These are phyloP conservation scores for Allium cepa DNA, from an alignment of 106 monocot species.

Conservation along the genomic window DNA sequence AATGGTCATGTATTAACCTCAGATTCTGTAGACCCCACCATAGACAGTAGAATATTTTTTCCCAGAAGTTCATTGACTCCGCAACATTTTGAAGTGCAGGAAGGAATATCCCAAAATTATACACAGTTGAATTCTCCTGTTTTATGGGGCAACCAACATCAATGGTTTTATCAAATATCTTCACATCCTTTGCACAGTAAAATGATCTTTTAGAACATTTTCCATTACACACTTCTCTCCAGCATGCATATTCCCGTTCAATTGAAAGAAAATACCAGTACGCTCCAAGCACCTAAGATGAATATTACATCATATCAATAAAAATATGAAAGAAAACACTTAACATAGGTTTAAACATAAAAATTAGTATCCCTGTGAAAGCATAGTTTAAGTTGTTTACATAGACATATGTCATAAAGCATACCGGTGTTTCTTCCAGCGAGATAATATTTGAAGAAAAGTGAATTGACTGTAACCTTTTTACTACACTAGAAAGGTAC, in stretches of 20 bases:
- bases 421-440: background rate
- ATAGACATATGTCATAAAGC: background rate
- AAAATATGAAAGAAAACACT: background rate
- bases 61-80: slow-evolving; percentile 32
- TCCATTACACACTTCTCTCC: slow-evolving; percentile 49
- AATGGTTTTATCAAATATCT: slow-evolving; percentile 14
- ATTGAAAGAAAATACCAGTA: slow-evolving; percentile 92
- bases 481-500: background rate
- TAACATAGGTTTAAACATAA: background rate
- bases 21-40: slow-evolving; percentile 96
- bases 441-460: background rate
- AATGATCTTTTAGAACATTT: slow-evolving; percentile 24
- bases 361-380: too few species aligned
- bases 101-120: slow-evolving; percentile 70
- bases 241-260: slow-evolving; percentile 64
- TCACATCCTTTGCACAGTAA: slow-evolving; percentile 28
- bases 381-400: too few species aligned
- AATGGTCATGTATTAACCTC: slow-evolving; percentile 36
- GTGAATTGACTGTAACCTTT: background rate
- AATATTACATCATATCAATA: background rate
- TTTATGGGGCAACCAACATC: slow-evolving; percentile 32
- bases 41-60: slow-evolving; percentile 85
- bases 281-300: slow-evolving; percentile 69
- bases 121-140: slow-evolving; percentile 6
- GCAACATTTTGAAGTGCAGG: slow-evolving; percentile 56